Conservation (phyloP, 129 eudicot species). For the Deinandra increscens region DNA sequence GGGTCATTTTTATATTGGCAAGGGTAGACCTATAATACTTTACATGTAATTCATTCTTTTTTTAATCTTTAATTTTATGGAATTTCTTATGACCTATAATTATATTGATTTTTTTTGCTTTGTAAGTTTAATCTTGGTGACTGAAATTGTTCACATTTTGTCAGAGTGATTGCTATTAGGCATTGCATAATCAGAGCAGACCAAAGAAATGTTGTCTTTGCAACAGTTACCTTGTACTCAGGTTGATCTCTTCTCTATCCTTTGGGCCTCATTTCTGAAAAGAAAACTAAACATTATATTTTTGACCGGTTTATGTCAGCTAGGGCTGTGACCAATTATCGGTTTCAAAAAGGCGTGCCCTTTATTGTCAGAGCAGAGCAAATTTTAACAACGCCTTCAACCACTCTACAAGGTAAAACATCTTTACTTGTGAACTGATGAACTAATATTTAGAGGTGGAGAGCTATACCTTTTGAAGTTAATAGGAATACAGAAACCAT, state of each 20-base stretch:
- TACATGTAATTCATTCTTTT: too few species aligned
- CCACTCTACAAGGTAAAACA: slow-evolving; percentile 44
- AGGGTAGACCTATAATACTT: too few species aligned
- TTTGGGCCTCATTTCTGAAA: not conserved
- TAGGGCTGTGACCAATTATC: slow-evolving; percentile 52
- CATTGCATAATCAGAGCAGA: slow-evolving; percentile 24
- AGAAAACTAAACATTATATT: not conserved
- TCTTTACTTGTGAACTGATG: too few species aligned
- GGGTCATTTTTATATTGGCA: too few species aligned
- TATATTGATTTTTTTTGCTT: not conserved
- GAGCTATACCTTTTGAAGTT: too few species aligned
- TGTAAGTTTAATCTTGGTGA: not conserved
- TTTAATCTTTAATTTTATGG: not conserved
- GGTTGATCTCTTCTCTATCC: slow-evolving; percentile 32
- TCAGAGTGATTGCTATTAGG: slow-evolving; percentile 28
- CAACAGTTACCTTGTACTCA: slow-evolving; percentile 61
- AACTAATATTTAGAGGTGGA: too few species aligned
- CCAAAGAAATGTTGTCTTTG: slow-evolving; percentile 47
- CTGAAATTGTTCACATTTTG: not conserved
- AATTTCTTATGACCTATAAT: not conserved
- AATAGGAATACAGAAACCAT: too few species aligned
- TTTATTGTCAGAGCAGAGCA: slow-evolving; percentile 61
- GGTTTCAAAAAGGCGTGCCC: slow-evolving; percentile 33
- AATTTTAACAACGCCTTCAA: slow-evolving; percentile 40
- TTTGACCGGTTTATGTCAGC: slow-evolving; percentile 35